Evolutionary conservation across 371 early-diverging fungal genomes (phyloP), one percentile per base, ranked within the genome.

Genomic region (Rhizomucor miehei): DNA sequence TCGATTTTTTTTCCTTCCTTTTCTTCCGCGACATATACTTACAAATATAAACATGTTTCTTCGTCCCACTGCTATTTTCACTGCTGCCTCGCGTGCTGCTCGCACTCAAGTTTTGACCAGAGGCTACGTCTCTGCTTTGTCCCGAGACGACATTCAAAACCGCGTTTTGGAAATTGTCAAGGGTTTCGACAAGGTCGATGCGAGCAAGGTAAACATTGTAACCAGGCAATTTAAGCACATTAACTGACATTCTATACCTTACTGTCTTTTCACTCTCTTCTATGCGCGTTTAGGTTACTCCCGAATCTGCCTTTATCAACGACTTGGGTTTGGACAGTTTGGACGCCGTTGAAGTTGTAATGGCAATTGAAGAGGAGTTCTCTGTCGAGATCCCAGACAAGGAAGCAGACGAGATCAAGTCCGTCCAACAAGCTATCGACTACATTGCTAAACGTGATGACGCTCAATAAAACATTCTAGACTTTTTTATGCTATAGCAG

Each of bases 341-440:
- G 65, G 98, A 97, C 75, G 89, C 93, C 52, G 97, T 97, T 41
- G 99, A 98, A 77, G 94, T 97, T 52, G 93, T 96, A 48, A 97
- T 98, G 94, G 97, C 97, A 44, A 86, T 98, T 60, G 99, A 98
- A 79, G 97, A 98, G 64, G 99, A 98, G 74, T 98, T 98, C 81
- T 89, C 88, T 60, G 89, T 97, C 51, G 98, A 98, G 80, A 90
- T 98, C 64, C 89, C 96, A 51, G 99, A 98, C 69, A 89, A 92
- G 73, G 98, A 94, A 58, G 97, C 97, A 56, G 99, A 98, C 71
- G 86, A 90, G 61, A 95, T 98, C 77, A 80, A 89, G 73, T 92
- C 89, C 49, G 86, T 90, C 39, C 73, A 82, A 51, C 86, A 94
- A 63, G 98, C 97, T 54, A 85, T 95, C 21, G 93, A 95, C 40